Base-by-base conservation (phyloP, 306 rosid species). In the Abrus precatorius region DNA sequence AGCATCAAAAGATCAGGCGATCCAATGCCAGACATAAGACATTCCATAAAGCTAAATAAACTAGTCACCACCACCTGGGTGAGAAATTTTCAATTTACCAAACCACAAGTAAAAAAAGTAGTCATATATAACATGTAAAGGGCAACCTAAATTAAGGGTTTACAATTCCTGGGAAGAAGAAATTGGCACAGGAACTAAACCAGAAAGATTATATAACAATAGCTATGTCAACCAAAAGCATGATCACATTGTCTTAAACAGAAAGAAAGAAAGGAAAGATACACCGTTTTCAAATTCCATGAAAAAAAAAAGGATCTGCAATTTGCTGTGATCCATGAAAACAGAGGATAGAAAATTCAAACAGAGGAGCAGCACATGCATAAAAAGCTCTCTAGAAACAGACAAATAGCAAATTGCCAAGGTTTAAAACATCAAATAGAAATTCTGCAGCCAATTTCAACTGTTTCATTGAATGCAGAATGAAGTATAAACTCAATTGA, bases 391-490 rank as follows among this genome's bases (percentile, higher is more conserved):
- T 56, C 41, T 4, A 47, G 56, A 78, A 57, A 55, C 47, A 44
- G 4, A 80, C 41, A 76, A 34, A 29, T 9, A 32, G 50, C 27
- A 74, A 50, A 82, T 50, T 30, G 64, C 52, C 50, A 33, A 41
- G 81, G 74, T 38, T 77, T 78, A 30, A 73, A 54, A 10, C 13
- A 62, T 8, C 48, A 54, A 65, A 41, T 12, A 34, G 3, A 27
- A 81, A 80, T 71, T 87, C 85, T 82, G 84, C 84, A 44, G 75
- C 85, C 76, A 85, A 86, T 78, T 86, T 86, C 34, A 40, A 77
- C 83, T 80, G 94, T 80, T 89, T 87, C 89, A 92, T 91, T 80
- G 80, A 60, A 85, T 50, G 80, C 47, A 72, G 71, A 76, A 50
- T 34, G 62, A 33, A 45, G 77, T 11, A 80, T 72, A 85, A 75